Evolutionary conservation across 805 yeast species (phyloP), one percentile per base, ranked within the genome.

Genomic region (Cyberlindnera suaveolens): DNA sequence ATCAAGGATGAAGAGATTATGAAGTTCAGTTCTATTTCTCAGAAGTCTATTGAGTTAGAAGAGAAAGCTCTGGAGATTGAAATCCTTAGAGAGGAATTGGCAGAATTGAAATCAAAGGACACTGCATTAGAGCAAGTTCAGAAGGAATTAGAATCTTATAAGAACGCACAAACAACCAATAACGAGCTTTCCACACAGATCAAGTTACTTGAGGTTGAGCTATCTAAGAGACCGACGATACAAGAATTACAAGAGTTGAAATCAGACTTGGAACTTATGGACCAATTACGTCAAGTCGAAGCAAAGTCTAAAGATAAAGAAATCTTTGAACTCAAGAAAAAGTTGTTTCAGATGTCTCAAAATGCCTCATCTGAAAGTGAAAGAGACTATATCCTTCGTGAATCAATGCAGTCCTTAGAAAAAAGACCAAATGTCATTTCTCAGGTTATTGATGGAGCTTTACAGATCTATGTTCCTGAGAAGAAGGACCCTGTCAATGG

Each of bases 401-500:
- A 38, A 9, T 30, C 36, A 8, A n/a, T 16, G 8, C 17, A 15
- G 8, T 3, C 17, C 7, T 20, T 23, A 7, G 38, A 34, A 8
- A 48, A 52, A 40, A 47, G 61, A 41, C 61, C 59, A 14, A 45
- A 52, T 15, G 54, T 55, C 9, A 48, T 56, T 3, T 51, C 63
- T 1, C 63, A 61, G 34, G 51, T 60, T 23, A 50, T 62, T 32
- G 63, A 58, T 47, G 67, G 66, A 2, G 61, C 58, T 2, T 60
- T 75, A 26, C 77, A 75, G 27, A 68, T 80, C 1, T 78, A 75
- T 44, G 60, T 64, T 33, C 84, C 87, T 0, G 65, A 67, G 4
- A 58, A 53, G 17, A 57, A 63, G 13, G 93, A 87, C 58, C 84
- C 90, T 1, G 71, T 89, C 0, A 78, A 78, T 2, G 96, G 96